Percentiles rank a stretch among this genome's conserved stretches.
Conservation (phyloP, 805 yeast genomes). For the Candida rishiriensis region DNA sequence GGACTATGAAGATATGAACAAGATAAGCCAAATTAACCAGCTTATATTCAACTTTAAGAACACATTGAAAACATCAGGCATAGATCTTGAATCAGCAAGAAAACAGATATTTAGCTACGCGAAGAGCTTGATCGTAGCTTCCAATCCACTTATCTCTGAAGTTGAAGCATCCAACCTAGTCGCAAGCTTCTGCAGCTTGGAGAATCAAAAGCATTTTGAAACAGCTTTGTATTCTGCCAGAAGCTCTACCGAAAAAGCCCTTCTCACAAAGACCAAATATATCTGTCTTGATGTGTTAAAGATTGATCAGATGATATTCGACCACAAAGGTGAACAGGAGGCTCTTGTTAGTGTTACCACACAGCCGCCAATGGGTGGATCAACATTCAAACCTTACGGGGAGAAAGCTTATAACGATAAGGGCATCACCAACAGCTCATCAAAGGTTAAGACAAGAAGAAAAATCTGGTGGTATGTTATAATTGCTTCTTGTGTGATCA, state of each 20-base stretch:
- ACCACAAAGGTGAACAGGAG: not conserved
- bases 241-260: not conserved
- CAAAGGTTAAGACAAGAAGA: slow-evolving; percentile 1
- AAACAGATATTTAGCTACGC: not conserved
- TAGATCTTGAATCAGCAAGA: not conserved
- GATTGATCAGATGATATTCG: not conserved
- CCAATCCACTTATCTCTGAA: not conserved
- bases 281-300: slow-evolving; percentile 3
- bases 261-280: not conserved
- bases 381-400: not conserved
- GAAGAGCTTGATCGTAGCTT: not conserved
- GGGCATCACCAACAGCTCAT: not conserved
- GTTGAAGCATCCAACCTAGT: not conserved
- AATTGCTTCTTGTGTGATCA: not conserved
- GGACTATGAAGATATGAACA: slow-evolving; percentile 56
- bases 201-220: not conserved
- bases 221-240: not conserved
- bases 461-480: not conserved
- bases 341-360: not conserved
- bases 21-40: slow-evolving; percentile 79
- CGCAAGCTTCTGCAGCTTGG: not conserved
- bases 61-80: slow-evolving; percentile 21
- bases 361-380: not conserved
- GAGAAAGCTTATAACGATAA: not conserved
- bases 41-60: slow-evolving; percentile 74